Base-by-base conservation (phyloP, 495 filamentous ascomycete genomes). In the Elaphomyces granulatus region DNA sequence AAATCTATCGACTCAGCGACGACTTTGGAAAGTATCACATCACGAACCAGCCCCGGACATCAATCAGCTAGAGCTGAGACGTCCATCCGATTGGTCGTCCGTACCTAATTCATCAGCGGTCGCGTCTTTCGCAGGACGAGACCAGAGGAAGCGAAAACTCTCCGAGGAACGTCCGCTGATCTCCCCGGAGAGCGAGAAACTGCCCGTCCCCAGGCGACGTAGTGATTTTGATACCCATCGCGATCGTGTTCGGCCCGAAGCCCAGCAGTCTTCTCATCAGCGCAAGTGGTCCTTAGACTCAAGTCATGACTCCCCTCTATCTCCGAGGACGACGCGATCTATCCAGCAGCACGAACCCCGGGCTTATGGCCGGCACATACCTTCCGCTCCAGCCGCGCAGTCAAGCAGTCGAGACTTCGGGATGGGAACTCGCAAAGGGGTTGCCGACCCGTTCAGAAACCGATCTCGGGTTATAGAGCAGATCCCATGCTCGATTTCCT, bases 21-120 rank as follows among this genome's bases (percentile, higher is more conserved):
- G 39, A 16, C 40, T 45, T 20, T 43, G 71, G 53, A 73, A 73
- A 51, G n/a, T n/a, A n/a, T n/a, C n/a, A n/a, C 58, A 54, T 34
- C 46, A 58, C 8, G 66, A 74, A 39, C 50, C 50, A 3, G 58
- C 56, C 10, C 68, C 66, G 3, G 66, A 77, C 39, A 48, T 60
- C 16, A 58, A 43, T 34, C 44, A 60, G 20, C 36, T 72, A 16
- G 45, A 65, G 7, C 51, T 72, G 4, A 47, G 58, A 30, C 49
- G 54, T 43, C 58, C 59, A 19, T 50, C 57, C 21, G 53, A 66
- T n/a, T 53, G 51, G 45, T 32, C 39, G 14, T 23, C 47, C 19
- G n/a, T n/a, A n/a, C n/a, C n/a, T n/a, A 36, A 39, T 28, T 6
- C 23, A 12, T 28, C 23, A 9, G 7, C 14, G n/a, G 21, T 7